phyloP scores from a whole-genome alignment of 2,329 filamentous ascomycete species.

The Cladophialophora carrionii region DNA sequence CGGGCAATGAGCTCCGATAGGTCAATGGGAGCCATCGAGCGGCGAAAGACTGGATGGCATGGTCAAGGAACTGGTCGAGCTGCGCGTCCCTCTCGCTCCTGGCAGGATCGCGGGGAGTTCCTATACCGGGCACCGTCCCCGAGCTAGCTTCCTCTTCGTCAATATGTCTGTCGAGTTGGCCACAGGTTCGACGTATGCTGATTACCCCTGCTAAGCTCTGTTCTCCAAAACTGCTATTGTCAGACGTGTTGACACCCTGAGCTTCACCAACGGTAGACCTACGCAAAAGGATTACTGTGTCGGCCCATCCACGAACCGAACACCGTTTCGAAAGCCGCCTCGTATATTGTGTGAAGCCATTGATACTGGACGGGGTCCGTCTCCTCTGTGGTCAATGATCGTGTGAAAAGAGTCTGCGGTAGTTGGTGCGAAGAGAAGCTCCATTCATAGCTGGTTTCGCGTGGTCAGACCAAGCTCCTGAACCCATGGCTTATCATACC shows the following conservation, averaged over 20 bases:
- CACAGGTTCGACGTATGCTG: conserved; percentile 34
- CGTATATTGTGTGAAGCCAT: conserved; percentile 42
- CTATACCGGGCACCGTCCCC: conserved; percentile 6
- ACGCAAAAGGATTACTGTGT: conserved; percentile 51
- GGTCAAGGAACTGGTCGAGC: conserved; percentile 39
- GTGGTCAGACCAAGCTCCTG: conserved; percentile 4
- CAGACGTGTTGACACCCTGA: not conserved
- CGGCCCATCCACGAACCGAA: conserved; percentile 52
- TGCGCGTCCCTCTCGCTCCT: conserved; percentile 31
- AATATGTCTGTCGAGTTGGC: conserved; percentile 42
- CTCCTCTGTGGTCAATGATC: conserved; percentile 12
- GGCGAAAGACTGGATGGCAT: conserved; percentile 41
- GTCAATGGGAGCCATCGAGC: conserved; percentile 41
- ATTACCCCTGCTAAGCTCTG: conserved; percentile 27
- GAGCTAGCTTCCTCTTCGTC: conserved; percentile 36
- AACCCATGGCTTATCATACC: not conserved
- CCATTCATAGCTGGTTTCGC: conserved; percentile 15
- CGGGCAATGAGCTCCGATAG: conserved; percentile 3
- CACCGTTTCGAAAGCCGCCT: conserved; percentile 46
- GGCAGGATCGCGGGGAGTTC: conserved; percentile 27
- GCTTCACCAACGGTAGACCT: conserved; percentile 29
- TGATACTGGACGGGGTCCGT: conserved; percentile 14
- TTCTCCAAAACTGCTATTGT: conserved; percentile 21
- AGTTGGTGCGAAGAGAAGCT: conserved; percentile 14
- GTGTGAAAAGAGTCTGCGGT: conserved; percentile 6